These are phyloP conservation scores for Dipodascus geniculatus DNA, from an alignment of 805 yeast genomes.

Conservation along the genomic window DNA sequence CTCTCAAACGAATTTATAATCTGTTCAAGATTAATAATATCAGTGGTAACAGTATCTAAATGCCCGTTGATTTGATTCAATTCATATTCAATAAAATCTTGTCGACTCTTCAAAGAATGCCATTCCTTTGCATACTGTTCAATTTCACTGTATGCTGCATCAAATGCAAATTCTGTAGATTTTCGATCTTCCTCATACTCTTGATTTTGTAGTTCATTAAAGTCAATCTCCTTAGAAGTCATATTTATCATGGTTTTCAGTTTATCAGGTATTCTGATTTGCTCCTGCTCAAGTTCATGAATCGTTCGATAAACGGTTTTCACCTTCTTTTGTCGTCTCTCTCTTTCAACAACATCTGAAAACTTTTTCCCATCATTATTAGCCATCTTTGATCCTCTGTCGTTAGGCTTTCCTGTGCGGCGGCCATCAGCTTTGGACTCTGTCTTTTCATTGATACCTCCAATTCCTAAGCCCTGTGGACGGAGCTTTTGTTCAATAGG, in stretches of 20 bases:
- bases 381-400: background rate
- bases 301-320: conserved; percentile 12
- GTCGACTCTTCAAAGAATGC: conserved; percentile 14
- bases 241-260: conserved; percentile 19
- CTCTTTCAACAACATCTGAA: conserved; percentile 1
- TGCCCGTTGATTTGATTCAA: conserved; percentile 4
- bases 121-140: conserved; percentile 18
- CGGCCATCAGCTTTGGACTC: conserved; percentile 1
- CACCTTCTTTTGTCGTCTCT: background rate
- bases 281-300: conserved; percentile 21
- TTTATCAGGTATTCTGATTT: conserved; percentile 19
- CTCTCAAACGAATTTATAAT: background rate
- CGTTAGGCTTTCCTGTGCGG: too few species aligned
- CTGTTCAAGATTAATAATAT: background rate
- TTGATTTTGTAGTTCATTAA: conserved; percentile 6
- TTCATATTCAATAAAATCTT: conserved; percentile 16
- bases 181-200: background rate
- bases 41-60: conserved; percentile 2
- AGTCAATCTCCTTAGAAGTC: conserved; percentile 7
- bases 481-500: conserved; percentile 66
- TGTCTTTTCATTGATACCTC: conserved; percentile 39
- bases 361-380: background rate
- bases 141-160: background rate
- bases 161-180: background rate
- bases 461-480: conserved; percentile 64